Evolutionary conservation across 176 grass and related monocot species (phyloP).

Genomic region (Urochloa ruziziensis): DNA sequence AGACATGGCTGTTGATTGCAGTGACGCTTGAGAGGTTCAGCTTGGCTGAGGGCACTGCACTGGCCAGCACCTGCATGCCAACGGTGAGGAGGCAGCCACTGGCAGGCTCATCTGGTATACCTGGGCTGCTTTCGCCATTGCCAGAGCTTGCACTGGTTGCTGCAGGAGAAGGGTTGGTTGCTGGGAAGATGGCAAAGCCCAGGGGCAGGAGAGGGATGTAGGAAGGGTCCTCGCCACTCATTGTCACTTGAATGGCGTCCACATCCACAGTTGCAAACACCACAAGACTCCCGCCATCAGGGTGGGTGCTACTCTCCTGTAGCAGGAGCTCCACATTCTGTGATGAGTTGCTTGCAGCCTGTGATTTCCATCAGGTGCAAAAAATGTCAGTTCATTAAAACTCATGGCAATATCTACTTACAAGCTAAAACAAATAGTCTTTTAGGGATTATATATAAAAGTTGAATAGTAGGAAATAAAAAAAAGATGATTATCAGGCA

Average conservation of each 20-base stretch:
- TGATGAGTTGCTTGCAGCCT: slow-evolving; percentile 94
- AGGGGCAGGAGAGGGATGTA: slow-evolving; percentile 86
- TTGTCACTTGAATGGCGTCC: slow-evolving; percentile 86
- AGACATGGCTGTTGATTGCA: slow-evolving; percentile 86
- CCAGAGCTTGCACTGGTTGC: slow-evolving; percentile 13
- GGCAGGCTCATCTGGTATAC: slow-evolving; percentile 11
- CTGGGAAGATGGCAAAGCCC: slow-evolving; percentile 84
- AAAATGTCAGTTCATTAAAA: not conserved
- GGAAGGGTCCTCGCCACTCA: slow-evolving; percentile 90
- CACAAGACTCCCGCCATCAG: slow-evolving; percentile 68
- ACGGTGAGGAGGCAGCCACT: slow-evolving; percentile 75
- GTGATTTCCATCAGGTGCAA: slow-evolving; percentile 7
- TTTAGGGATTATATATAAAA: not conserved
- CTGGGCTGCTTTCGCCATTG: not conserved
- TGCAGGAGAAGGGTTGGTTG: slow-evolving; percentile 23
- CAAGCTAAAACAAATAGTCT: not conserved
- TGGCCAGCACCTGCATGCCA: slow-evolving; percentile 87
- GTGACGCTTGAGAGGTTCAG: slow-evolving; percentile 86
- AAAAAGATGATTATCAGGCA: not conserved
- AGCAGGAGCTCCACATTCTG: slow-evolving; percentile 97
- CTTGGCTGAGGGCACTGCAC: slow-evolving; percentile 83
- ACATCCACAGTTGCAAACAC: slow-evolving; percentile 83
- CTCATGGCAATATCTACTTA: not conserved
- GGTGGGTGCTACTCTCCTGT: slow-evolving; percentile 96
- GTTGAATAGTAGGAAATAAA: no score